phyloP scores from a whole-genome alignment of 345 rosid species.

The Iberis pinnata region DNA sequence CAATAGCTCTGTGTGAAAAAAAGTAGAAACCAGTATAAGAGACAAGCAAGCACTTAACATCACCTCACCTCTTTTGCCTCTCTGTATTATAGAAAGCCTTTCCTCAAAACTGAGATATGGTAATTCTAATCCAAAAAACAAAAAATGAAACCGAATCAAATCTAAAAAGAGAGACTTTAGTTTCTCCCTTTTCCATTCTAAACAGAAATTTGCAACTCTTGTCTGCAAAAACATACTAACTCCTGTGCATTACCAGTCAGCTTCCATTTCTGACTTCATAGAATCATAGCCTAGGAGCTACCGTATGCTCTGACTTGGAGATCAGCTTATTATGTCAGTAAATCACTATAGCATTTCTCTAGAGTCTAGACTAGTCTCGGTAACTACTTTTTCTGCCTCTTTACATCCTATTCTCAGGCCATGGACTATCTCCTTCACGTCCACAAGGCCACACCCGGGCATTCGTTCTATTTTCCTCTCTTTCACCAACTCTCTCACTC shows the following conservation, averaged over 20 bases:
- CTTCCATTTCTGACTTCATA: slow-evolving; percentile 11
- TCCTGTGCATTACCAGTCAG: not conserved
- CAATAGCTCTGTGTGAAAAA: too few relatives aligned
- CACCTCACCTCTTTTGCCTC: not conserved
- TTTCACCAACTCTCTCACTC: slow-evolving; percentile 43
- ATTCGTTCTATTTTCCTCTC: slow-evolving; percentile 36
- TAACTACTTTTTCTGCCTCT: slow-evolving; percentile 12
- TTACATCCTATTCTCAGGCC: slow-evolving; percentile 10
- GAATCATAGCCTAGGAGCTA: slow-evolving; percentile 8
- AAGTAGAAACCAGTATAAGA: too few relatives aligned
- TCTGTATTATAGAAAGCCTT: slow-evolving; percentile 1
- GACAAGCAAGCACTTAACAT: too few relatives aligned
- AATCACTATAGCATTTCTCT: slow-evolving; percentile 8
- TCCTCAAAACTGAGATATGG: not conserved
- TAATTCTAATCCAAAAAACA: not conserved
- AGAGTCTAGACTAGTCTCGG: slow-evolving; percentile 23
- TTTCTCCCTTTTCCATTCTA: slow-evolving; percentile 14
- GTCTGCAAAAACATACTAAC: slow-evolving; percentile 12
- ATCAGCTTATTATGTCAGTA: slow-evolving; percentile 11
- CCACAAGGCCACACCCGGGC: slow-evolving; percentile 54
- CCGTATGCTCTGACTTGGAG: not conserved
- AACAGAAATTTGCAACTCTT: slow-evolving; percentile 8
- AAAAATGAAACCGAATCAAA: slow-evolving; percentile 12
- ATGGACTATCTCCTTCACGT: slow-evolving; percentile 60
- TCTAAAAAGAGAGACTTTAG: slow-evolving; percentile 3